Percentiles rank a stretch among this genome's conserved stretches.
Evolutionary conservation across 352 stramenopile genomes (phyloP).

Genomic region (Peronospora farinosa): DNA sequence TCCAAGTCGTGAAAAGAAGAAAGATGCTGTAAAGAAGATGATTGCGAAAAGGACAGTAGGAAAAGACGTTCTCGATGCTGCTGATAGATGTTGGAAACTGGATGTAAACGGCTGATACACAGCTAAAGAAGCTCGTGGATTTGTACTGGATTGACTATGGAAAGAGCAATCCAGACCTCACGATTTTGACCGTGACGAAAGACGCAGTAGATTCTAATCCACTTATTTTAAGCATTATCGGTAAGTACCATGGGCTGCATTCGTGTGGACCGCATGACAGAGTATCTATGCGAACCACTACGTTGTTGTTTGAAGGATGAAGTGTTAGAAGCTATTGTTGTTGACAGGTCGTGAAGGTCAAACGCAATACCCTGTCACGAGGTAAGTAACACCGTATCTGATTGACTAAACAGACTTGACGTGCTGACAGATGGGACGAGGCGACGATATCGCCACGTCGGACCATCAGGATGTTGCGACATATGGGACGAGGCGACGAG

Average conservation of each 20-base stretch:
- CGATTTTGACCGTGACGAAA: constrained; percentile 97
- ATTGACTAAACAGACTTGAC: too few species aligned
- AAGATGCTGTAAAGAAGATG: constrained; percentile 99
- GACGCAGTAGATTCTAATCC: constrained; percentile 89
- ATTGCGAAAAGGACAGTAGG: constrained; percentile 99
- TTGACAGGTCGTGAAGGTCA: too few species aligned
- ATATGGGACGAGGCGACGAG: too few species aligned
- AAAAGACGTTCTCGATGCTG: constrained; percentile 98
- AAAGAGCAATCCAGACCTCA: constrained; percentile 98
- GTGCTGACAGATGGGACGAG: too few species aligned
- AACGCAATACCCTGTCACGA: too few species aligned
- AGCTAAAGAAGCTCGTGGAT: constrained; percentile 99
- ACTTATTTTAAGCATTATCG: constrained; percentile 92
- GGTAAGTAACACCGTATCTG: too few species aligned
- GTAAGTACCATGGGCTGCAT: constrained; percentile 99
- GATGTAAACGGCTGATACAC: too few species aligned
- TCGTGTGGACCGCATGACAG: constrained; percentile 97
- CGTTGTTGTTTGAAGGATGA: constrained; percentile 88
- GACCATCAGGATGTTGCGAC: too few species aligned
- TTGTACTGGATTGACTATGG: constrained; percentile 99
- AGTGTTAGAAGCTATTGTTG: too few species aligned
- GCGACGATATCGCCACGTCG: too few species aligned
- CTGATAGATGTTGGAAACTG: constrained; percentile 99
- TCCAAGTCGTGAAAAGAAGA: constrained; percentile 95
- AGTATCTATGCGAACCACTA: constrained; percentile 98